These are phyloP conservation scores for Clarkia xantiana DNA, from an alignment of 345 rosid genomes.

Conservation along the genomic window DNA sequence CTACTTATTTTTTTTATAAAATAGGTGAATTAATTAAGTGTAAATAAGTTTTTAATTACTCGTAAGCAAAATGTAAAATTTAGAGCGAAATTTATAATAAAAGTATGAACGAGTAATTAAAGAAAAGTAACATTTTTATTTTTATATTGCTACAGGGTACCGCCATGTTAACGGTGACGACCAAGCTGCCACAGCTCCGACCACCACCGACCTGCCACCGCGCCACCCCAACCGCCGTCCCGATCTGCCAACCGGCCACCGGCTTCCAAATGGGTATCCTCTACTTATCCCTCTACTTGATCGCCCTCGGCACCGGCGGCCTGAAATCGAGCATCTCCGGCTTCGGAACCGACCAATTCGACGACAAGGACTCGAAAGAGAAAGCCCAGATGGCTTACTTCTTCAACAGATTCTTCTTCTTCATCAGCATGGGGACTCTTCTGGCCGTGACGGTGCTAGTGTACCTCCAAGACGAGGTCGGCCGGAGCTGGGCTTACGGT, in stretches of 20 bases:
- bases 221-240: neutral
- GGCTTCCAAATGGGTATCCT: constrained; percentile 62
- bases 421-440: constrained; percentile 41
- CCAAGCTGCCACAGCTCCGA: constrained; percentile 45
- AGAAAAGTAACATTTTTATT: no score
- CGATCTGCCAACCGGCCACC: constrained; percentile 32
- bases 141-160: constrained; percentile 57
- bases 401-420: constrained; percentile 52
- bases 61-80: no score
- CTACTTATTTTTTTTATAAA: no score
- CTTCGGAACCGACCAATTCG: constrained; percentile 56
- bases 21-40: no score
- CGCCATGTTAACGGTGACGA: constrained; percentile 37
- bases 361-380: constrained; percentile 45
- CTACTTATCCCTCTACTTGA: constrained; percentile 39
- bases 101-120: no score
- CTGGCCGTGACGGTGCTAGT: constrained; percentile 56
- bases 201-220: constrained; percentile 47
- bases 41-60: no score
- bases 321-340: constrained; percentile 59
- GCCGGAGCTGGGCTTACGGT: constrained; percentile 47
- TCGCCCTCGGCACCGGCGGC: constrained; percentile 62
- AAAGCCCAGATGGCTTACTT: constrained; percentile 44
- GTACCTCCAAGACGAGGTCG: constrained; percentile 46
- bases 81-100: no score